A percentile compares a stretch with the other conserved stretches of the same genome.
Conservation (phyloP, 2,329 filamentous ascomycete species). For the Huntiella abstrusa region DNA sequence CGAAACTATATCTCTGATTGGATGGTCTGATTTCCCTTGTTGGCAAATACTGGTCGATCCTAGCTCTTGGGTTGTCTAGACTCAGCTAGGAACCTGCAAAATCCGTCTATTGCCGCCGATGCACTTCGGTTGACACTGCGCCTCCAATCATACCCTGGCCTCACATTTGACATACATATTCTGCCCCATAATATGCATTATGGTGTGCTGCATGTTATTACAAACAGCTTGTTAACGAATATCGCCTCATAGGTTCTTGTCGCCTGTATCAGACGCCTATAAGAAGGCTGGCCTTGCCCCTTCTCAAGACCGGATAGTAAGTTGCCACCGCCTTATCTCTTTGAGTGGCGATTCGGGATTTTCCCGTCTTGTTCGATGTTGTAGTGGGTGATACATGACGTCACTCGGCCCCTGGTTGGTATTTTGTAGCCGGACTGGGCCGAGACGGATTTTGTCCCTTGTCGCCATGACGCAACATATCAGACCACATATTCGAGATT, state of each 20-base stretch:
- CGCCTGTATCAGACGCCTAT: constrained; percentile 19
- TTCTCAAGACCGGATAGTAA: constrained; percentile 19
- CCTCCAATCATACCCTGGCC: not conserved
- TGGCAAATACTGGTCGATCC: too few species aligned
- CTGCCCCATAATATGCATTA: too few species aligned
- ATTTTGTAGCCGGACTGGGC: too few species aligned
- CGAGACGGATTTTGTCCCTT: not conserved
- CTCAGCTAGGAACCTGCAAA: too few species aligned
- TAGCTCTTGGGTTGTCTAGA: too few species aligned
- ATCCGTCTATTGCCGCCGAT: not conserved
- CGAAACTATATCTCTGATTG: too few species aligned
- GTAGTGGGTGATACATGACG: not conserved
- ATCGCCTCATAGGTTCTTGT: constrained; percentile 20
- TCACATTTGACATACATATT: not conserved
- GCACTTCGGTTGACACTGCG: not conserved
- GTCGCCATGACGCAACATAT: not conserved
- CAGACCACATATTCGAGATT: not conserved
- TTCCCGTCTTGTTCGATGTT: too few species aligned
- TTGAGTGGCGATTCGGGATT: too few species aligned
- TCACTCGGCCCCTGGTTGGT: not conserved
- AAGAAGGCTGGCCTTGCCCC: constrained; percentile 22
- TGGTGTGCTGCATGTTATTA: not conserved
- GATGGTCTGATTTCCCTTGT: too few species aligned
- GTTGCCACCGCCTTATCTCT: not conserved
- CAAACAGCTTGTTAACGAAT: not conserved